phyloP scores from a whole-genome alignment of 164 flowering plant species.

The Buxus sempervirens region DNA sequence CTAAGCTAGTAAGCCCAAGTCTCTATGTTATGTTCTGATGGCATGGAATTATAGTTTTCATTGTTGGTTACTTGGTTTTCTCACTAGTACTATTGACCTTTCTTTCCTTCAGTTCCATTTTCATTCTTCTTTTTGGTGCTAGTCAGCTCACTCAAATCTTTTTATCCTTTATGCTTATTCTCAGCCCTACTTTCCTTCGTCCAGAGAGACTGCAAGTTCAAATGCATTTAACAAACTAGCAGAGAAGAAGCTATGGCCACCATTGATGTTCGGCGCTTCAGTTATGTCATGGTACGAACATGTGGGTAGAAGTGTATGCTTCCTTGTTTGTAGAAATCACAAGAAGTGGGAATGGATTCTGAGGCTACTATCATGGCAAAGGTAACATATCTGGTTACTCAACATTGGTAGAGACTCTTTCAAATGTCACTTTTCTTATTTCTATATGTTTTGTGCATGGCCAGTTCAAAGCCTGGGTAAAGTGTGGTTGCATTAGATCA shows the following conservation, averaged over 20 bases:
- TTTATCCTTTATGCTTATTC: not conserved
- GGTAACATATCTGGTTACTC: slow-evolving; percentile 29
- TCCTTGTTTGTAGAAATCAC: slow-evolving; percentile 66
- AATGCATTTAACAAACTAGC: slow-evolving; percentile 45
- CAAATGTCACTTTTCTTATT: not conserved
- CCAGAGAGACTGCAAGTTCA: slow-evolving; percentile 35
- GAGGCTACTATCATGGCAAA: slow-evolving; percentile 43
- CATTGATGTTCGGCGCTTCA: slow-evolving; percentile 54
- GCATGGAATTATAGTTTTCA: not conserved
- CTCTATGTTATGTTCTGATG: not conserved
- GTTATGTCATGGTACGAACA: slow-evolving; percentile 95
- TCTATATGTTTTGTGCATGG: too few species aligned
- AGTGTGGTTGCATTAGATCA: too few species aligned
- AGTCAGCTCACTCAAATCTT: not conserved
- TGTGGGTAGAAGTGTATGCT: slow-evolving; percentile 69
- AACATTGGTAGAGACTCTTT: not conserved
- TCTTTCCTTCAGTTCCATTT: not conserved
- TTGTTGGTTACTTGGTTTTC: not conserved
- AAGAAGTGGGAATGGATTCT: slow-evolving; percentile 61
- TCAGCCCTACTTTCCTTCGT: slow-evolving; percentile 61
- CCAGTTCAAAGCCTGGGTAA: too few species aligned
- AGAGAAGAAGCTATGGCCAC: slow-evolving; percentile 68
- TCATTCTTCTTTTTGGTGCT: not conserved
- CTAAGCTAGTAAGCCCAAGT: too few species aligned
- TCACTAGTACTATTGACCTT: not conserved